Evolutionary conservation across 2,329 filamentous ascomycete genomes (phyloP), one percentile per base, ranked within the genome.

Genomic region (Scedosporium dehoogii): DNA sequence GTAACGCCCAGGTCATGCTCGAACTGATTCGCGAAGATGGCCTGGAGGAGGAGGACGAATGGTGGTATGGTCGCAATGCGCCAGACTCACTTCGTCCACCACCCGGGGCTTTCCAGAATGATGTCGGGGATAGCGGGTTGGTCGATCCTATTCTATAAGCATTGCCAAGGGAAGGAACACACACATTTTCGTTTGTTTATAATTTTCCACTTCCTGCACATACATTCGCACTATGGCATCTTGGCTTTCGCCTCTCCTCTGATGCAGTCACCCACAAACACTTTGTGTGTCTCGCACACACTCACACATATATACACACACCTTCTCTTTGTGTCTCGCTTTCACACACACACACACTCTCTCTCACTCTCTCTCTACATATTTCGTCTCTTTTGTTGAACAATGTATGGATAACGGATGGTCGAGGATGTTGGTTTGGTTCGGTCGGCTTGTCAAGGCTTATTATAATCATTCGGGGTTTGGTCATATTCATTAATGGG

Each of bases 21-120:
- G 83, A 87, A 64, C 74, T 88, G n/a, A 87, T 88, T 65, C 79
- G 81, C 58, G 84, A 87, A 64, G 82, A 86, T 62, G 83, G 81
- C 18, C 72, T 80, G 21, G 79, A 80, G 21, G 80, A 84, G 62
- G 79, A 85, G 69, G 85, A 87, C 65, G 81, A 86, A 66, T 87
- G 85, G 83, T 80, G 80, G 75, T 85, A 85, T 67, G 82, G 83
- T 56, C 78, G 77, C 60, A 74, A 73, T 41, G 77, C 78, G 2
- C 78, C 81, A n/a, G 80, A 81, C 38, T 82, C 81, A n/a, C 76
- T 85, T 57, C 77, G 79, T 44, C 81, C 82, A 44, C 77, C 80
- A 12, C 68, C 76, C 1, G 78, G 79, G 64, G 76, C 76, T 23
- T 80, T 79, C 62, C 81, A 84, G 65, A 81, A 84, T 63, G 82